A percentile compares a stretch with the other conserved stretches of the same genome.
Conservation (phyloP, 2,329 filamentous ascomycete genomes). For the Camptophora hylomeconis region DNA sequence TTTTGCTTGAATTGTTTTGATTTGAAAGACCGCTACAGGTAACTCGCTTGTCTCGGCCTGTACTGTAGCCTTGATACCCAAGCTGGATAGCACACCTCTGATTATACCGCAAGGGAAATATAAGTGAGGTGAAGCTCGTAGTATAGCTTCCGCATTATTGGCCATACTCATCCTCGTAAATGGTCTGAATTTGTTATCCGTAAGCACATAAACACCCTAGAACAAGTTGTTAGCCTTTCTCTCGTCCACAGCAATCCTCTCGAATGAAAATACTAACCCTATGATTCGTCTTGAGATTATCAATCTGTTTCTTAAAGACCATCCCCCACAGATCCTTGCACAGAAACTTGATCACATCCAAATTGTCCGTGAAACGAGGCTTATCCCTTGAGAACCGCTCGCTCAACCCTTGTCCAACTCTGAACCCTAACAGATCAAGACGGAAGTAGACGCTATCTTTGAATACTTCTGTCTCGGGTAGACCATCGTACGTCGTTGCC, state of each 20-base stretch:
- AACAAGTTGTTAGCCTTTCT: constrained; percentile 1
- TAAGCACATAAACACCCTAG: constrained; percentile 87
- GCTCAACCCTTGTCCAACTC: constrained; percentile 82
- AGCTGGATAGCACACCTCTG: constrained; percentile 75
- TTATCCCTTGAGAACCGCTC: constrained; percentile 59
- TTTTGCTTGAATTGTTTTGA: constrained; percentile 50
- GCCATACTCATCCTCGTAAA: constrained; percentile 83
- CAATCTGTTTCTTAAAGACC: constrained; percentile 91
- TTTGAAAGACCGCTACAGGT: constrained; percentile 85
- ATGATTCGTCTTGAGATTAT: constrained; percentile 98
- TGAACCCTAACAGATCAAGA: constrained; percentile 73
- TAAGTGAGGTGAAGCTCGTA: constrained; percentile 61
- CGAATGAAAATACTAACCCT: constrained; percentile 42
- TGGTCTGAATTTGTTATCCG: constrained; percentile 81
- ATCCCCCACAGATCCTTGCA: constrained; percentile 97
- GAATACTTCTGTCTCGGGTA: constrained; percentile 51
- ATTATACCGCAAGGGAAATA: constrained; percentile 94
- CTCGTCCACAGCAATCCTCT: too few relatives aligned
- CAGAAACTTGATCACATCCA: constrained; percentile 95
- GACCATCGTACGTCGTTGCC: constrained; percentile 12
- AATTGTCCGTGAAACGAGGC: constrained; percentile 77
- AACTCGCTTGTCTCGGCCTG: constrained; percentile 82
- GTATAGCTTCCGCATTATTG: constrained; percentile 56
- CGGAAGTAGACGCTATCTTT: constrained; percentile 75
- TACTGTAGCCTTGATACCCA: constrained; percentile 84